Conservation (phyloP, 2,329 filamentous ascomycete species). For the Cladophialophora chaetospira region DNA sequence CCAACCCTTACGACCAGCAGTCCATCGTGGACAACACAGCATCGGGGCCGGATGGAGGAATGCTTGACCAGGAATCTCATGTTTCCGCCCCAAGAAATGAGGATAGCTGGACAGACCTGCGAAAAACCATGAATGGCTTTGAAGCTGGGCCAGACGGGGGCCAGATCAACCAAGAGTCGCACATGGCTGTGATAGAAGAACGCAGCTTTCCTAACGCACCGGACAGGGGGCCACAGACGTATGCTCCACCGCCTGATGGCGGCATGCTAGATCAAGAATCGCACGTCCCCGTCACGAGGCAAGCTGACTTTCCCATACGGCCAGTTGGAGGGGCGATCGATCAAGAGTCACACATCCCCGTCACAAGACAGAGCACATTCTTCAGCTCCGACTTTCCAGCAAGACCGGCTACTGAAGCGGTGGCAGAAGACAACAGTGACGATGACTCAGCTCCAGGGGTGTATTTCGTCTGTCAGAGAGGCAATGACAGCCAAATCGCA, state of each 20-base stretch:
- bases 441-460: conserved; percentile 30
- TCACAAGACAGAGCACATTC: neutral
- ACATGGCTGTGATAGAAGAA: neutral
- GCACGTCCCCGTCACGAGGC: neutral
- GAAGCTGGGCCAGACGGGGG: neutral
- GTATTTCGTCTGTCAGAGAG: conserved; percentile 51
- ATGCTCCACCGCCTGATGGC: neutral
- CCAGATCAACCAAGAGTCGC: neutral
- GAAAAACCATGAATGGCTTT: neutral
- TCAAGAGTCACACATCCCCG: conserved; percentile 19
- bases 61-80: neutral
- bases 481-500: conserved; percentile 52
- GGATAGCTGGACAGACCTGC: no score
- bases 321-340: conserved; percentile 6
- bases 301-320: neutral
- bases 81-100: no score
- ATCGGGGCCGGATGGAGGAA: neutral
- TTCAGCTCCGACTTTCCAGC: neutral
- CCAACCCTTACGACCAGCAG: no score
- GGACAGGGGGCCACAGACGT: neutral
- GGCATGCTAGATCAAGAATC: neutral
- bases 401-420: no score
- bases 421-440: neutral
- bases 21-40: neutral
- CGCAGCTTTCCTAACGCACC: neutral